These are phyloP conservation scores for Ophiostoma piceae DNA, from an alignment of 2,329 filamentous ascomycete genomes.

Conservation along the genomic window DNA sequence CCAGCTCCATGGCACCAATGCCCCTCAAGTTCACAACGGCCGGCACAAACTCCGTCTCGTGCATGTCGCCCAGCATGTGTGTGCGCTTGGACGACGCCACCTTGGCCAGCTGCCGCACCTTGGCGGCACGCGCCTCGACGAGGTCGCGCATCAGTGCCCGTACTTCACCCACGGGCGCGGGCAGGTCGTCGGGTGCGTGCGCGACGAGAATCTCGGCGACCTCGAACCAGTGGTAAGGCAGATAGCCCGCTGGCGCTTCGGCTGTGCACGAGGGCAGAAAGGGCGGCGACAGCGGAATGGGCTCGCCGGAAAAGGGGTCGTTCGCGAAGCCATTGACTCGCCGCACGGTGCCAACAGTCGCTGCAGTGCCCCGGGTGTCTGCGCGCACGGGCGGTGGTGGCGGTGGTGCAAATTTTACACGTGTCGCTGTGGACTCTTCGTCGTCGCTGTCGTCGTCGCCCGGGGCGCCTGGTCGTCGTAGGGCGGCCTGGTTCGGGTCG, in stretches of 20 bases:
- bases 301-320: conserved; percentile 20
- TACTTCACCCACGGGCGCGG: conserved; percentile 62
- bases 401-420: conserved; percentile 69
- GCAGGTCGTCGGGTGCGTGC: conserved; percentile 77
- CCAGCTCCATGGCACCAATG: conserved; percentile 88
- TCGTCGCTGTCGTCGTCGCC: conserved; percentile 8
- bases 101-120: conserved; percentile 64
- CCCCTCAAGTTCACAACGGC: conserved; percentile 61
- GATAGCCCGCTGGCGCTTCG: conserved; percentile 58
- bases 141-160: conserved; percentile 72
- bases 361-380: conserved; percentile 31
- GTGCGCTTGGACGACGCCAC: conserved; percentile 10
- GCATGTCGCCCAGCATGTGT: conserved; percentile 33
- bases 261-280: conserved; percentile 74
- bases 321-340: conserved; percentile 28
- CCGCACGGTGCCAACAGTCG: conserved; percentile 29
- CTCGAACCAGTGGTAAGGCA: conserved; percentile 96
- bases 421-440: conserved; percentile 38
- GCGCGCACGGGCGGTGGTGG: conserved; percentile 58
- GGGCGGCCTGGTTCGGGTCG: background rate
- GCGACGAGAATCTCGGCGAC: conserved; percentile 81
- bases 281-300: conserved; percentile 56
- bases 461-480: background rate
- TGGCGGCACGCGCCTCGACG: conserved; percentile 81
- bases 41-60: conserved; percentile 7